These are phyloP conservation scores for Chrysosphaeria jannelii DNA, from an alignment of 2,329 filamentous ascomycete genomes.

Conservation along the genomic window DNA sequence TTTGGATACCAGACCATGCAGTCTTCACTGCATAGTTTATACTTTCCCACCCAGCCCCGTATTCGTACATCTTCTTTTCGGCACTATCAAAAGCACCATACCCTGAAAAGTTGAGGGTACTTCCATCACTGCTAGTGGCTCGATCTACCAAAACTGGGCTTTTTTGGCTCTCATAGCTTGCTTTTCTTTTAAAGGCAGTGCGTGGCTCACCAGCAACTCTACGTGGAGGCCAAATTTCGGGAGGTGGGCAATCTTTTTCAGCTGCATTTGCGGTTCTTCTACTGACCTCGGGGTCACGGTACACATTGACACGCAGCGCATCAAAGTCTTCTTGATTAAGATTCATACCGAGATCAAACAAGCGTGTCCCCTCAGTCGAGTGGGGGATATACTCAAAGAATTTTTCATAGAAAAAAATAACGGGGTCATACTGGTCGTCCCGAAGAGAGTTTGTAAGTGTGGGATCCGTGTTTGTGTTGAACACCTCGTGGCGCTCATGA, in stretches of 20 bases:
- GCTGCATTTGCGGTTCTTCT: not conserved
- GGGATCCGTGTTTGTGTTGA: not conserved
- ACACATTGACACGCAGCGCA: not conserved
- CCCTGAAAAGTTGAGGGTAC: too few species aligned
- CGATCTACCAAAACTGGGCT: too few species aligned
- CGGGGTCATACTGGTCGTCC: slow-evolving; percentile 3
- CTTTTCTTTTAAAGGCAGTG: not conserved
- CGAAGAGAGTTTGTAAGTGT: slow-evolving; percentile 2
- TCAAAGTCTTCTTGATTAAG: not conserved
- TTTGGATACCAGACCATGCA: too few species aligned
- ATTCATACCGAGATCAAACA: slow-evolving; percentile 4
- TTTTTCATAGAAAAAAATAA: slow-evolving; percentile 5
- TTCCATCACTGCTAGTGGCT: too few species aligned
- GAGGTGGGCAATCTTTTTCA: not conserved
- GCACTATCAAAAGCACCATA: too few species aligned
- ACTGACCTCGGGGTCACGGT: not conserved
- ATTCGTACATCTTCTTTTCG: too few species aligned
- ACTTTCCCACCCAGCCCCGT: too few species aligned
- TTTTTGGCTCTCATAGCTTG: too few species aligned
- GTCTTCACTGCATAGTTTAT: too few species aligned
- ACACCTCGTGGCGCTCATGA: too few species aligned
- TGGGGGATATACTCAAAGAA: slow-evolving; percentile 2
- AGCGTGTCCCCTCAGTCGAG: slow-evolving; percentile 1
- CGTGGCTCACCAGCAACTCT: not conserved
- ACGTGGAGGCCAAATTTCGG: slow-evolving; percentile 1